Evolutionary conservation across 23 red algal genomes (phyloP), one percentile per base, ranked within the genome.

Genomic region (Agarophyton chilense): DNA sequence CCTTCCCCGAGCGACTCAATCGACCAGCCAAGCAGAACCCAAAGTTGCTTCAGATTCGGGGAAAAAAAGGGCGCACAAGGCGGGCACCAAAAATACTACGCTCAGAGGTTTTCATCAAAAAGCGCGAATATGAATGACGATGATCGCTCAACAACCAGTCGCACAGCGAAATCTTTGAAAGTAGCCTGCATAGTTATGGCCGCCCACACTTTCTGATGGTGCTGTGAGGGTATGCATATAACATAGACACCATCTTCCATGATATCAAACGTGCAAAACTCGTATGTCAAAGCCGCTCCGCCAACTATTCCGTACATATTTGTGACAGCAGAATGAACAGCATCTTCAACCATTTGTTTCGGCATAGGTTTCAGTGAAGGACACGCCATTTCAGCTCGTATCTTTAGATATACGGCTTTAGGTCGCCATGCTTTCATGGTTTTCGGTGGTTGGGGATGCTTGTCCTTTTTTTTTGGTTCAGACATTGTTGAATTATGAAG

Each of bases 201-300:
- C 45, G 68, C 68, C 68, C 68, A 74, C 2, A 74, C 68, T 16
- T 74, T 74, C 24, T 49, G 68, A 47, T 74, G 24, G 68, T 74
- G 68, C 43, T 45, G 21, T 13, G 24, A 29, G 25, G 68, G 68
- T 47, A 47, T 33, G 10, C 68, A 39, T 13, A 74, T 5, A 46
- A 74, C 68, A 18, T 74, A 29, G 13, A 74, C 40, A 28, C 68
- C 68, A 13, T 45, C 68, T 4, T 74, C 68, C 32, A 39, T 24
- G 1, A 29, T 24, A 12, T 25, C 9, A 29, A 74, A 47, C 4
- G 13, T 10, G 24, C 40, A 74, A 33, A 74, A 74, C 1, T 74
- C 68, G 21, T 74, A 74, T 10, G 24, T n/a, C 21, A 74, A 49
- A 25, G 68, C 4, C 19, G 68, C 32, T 4, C 40, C 43, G 24